phyloP scores from a whole-genome alignment of 2,329 filamentous ascomycete genomes.

The Ilyonectria destructans region DNA sequence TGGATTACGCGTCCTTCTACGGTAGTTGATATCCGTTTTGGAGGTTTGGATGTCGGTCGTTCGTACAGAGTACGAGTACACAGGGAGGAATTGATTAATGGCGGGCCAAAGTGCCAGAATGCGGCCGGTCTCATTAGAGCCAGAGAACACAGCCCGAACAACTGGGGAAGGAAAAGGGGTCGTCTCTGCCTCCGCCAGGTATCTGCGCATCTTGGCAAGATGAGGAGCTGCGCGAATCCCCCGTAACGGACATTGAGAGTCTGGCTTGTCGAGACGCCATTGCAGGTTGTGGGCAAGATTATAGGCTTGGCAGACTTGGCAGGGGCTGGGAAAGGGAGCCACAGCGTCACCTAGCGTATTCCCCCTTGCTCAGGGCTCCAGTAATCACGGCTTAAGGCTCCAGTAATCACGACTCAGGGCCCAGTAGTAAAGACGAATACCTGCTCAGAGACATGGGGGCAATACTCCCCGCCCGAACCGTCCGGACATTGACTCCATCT shows the following conservation, averaged over 20 bases:
- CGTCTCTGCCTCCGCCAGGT: too few species aligned
- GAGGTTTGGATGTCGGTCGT: not conserved
- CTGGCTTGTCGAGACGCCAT: not conserved
- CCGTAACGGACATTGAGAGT: not conserved
- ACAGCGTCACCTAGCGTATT: not conserved
- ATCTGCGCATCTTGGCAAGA: not conserved
- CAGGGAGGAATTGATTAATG: not conserved
- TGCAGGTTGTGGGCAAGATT: not conserved
- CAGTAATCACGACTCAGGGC: too few species aligned
- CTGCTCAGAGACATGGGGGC: too few species aligned
- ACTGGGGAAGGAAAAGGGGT: not conserved
- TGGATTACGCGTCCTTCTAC: not conserved
- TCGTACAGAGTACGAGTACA: not conserved
- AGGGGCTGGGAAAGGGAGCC: not conserved
- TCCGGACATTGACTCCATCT: too few species aligned
- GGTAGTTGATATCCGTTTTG: not conserved
- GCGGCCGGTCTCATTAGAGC: not conserved
- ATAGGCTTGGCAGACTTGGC: not conserved
- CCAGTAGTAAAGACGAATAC: not conserved
- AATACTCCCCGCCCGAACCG: too few species aligned
- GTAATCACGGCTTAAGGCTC: not conserved
- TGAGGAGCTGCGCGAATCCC: not conserved
- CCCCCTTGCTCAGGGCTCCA: not conserved
- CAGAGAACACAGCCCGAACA: not conserved
- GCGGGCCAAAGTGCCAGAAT: not conserved